Conservation (phyloP, 371 early-diverging fungal species). For the Chytridium lagenaria region DNA sequence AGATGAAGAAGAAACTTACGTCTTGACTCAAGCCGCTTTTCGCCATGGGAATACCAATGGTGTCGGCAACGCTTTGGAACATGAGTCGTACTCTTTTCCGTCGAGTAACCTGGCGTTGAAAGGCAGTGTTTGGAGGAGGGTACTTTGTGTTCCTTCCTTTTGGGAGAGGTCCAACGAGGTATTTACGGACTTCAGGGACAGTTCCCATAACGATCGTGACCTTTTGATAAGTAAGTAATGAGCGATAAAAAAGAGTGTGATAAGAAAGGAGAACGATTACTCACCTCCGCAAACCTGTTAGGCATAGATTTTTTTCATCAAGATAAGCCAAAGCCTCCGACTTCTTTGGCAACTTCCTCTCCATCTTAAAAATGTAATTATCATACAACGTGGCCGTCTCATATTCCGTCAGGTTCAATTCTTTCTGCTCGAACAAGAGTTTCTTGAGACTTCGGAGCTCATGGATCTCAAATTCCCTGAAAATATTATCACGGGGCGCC, state of each 20-base stretch:
- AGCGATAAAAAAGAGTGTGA: too few relatives aligned
- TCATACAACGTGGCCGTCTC: conserved; percentile 20
- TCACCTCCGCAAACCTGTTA: background rate
- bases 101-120: background rate
- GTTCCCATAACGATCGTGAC: conserved; percentile 1
- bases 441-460: background rate
- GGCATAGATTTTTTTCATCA: background rate
- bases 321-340: conserved; percentile 21
- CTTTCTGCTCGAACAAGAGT: background rate
- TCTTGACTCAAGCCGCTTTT: background rate
- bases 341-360: conserved; percentile 21
- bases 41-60: background rate
- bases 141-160: background rate
- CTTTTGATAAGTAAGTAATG: too few relatives aligned
- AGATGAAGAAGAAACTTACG: background rate
- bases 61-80: background rate
- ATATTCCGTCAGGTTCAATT: conserved; percentile 20
- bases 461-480: conserved; percentile 1
- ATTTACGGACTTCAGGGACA: background rate
- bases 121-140: background rate
- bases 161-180: conserved; percentile 9
- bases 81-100: background rate
- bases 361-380: conserved; percentile 28
- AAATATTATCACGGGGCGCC: background rate
- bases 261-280: too few relatives aligned